A percentile compares a stretch with the other conserved stretches of the same genome.
Conservation (phyloP, 176 grass and related monocot species). For the Musa beccarii region DNA sequence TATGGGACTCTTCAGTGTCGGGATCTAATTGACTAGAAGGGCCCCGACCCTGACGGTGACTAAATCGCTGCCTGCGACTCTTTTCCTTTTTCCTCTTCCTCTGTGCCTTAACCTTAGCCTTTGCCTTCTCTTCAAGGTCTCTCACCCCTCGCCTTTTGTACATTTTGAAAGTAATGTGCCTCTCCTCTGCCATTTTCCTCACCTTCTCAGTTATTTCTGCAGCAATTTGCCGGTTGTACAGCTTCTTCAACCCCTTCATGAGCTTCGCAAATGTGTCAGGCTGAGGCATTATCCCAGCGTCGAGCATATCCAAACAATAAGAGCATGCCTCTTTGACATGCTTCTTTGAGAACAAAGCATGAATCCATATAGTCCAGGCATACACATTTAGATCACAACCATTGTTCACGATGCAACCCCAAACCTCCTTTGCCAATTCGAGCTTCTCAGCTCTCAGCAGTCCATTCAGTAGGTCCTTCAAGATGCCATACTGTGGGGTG, state of each 20-base stretch:
- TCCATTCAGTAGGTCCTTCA: conserved; percentile 80
- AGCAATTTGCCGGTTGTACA: conserved; percentile 78
- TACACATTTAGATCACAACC: conserved; percentile 75
- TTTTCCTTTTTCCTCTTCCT: conserved; percentile 27
- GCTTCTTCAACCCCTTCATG: conserved; percentile 83
- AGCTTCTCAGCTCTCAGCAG: conserved; percentile 66
- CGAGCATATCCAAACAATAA: conserved; percentile 93
- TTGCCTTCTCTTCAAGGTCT: conserved; percentile 61
- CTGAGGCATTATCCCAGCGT: conserved; percentile 78
- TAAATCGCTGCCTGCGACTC: neutral
- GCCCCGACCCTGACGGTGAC: neutral
- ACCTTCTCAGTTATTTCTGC: conserved; percentile 89
- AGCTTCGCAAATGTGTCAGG: conserved; percentile 78
- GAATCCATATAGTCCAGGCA: conserved; percentile 94
- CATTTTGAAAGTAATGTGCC: conserved; percentile 80
- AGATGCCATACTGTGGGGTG: conserved; percentile 65
- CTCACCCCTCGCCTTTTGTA: conserved; percentile 89
- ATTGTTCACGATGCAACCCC: conserved; percentile 63
- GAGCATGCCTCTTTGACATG: conserved; percentile 75
- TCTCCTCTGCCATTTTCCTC: conserved; percentile 78
- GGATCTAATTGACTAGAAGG: neutral
- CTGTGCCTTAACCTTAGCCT: conserved; percentile 38
- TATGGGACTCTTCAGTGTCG: neutral
- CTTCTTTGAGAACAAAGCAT: conserved; percentile 60
- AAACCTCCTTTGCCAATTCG: conserved; percentile 83